These are phyloP conservation scores for Mortierella sp. DNA, from an alignment of 371 early-diverging fungal species.

Conservation along the genomic window DNA sequence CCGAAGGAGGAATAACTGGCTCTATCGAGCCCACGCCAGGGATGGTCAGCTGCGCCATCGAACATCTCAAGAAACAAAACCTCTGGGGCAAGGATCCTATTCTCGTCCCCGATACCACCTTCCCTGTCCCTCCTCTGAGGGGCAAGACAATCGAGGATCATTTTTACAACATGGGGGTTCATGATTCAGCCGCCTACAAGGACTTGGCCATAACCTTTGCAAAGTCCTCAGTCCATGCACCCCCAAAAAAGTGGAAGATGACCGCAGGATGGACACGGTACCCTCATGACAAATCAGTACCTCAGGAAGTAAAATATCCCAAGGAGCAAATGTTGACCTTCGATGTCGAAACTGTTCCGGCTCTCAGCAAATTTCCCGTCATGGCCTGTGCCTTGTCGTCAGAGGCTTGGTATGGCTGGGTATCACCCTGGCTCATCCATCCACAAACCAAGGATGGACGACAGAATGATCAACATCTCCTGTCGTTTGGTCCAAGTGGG, in stretches of 20 bases:
- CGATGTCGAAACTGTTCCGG: slow-evolving; percentile 89
- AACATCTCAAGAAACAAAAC: slow-evolving; percentile 70
- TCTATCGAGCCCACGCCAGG: slow-evolving; percentile 27
- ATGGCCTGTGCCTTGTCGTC: slow-evolving; percentile 86
- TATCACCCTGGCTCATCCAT: slow-evolving; percentile 76
- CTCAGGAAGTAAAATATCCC: slow-evolving; percentile 66
- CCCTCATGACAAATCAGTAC: slow-evolving; percentile 50
- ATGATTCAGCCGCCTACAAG: slow-evolving; percentile 54
- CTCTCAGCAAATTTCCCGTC: slow-evolving; percentile 76
- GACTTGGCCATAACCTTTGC: slow-evolving; percentile 36
- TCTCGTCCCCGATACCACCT: slow-evolving; percentile 57
- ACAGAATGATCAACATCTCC: slow-evolving; percentile 31
- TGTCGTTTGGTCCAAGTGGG: slow-evolving; percentile 27
- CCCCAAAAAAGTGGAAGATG: slow-evolving; percentile 71
- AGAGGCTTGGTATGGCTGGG: slow-evolving; percentile 93
- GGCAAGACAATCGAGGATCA: slow-evolving; percentile 84
- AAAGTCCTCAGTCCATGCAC: slow-evolving; percentile 58
- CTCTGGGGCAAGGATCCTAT: slow-evolving; percentile 76
- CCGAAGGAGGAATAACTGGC: slow-evolving; percentile 3
- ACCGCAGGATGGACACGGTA: slow-evolving; percentile 91
- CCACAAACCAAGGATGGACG: slow-evolving; percentile 19
- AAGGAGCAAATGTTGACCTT: slow-evolving; percentile 80
- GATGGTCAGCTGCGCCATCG: slow-evolving; percentile 60
- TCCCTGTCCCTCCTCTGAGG: slow-evolving; percentile 63
- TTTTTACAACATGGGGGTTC: slow-evolving; percentile 82